Evolutionary conservation across 345 rosid species (phyloP), one percentile per base, ranked within the genome.

Genomic region (Populus alba): DNA sequence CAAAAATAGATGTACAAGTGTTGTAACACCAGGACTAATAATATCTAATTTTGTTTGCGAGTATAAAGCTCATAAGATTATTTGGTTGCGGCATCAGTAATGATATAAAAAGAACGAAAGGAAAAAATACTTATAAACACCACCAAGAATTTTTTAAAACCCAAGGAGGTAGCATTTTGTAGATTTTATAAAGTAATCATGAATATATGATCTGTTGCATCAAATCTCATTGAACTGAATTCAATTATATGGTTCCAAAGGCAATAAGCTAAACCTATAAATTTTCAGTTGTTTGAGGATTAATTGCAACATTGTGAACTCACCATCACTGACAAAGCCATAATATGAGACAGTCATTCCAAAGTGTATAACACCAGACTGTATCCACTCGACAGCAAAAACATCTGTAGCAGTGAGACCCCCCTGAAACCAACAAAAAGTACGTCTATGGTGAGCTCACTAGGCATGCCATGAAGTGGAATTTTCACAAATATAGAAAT

Each of bases 251-350:
- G n/a, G 23, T 53, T 53, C 20, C n/a, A 18, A 5, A 17, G n/a
- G 59, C 22, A 53, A 20, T 6, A 53, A 47, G 18, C 51, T 53
- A 18, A 53, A 2, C 59, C 59, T 53, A 53, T 53, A 18, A 53
- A 53, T 53, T 53, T 20, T 53, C 59, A 53, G 22, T 53, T 6
- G 59, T 53, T 53, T 6, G n/a, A 53, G 10, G n/a, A 41, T 37
- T 45, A 38, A 53, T 31, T 55, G 25, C 63, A 37, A 80, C 47
- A 70, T 20, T 18, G 13, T 45, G 75, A 70, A 82, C 93, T 86
- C 87, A 96, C 99, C 99, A 80, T 96, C 98, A 67, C 99, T 90
- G 71, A 96, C 98, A 88, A 94, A 96, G 81, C 98, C 99, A 87
- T 89, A 96, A 83, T 96, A 96, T 37, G 97, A 92, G 72, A 90